Evolutionary conservation across 2,329 filamentous ascomycete genomes (phyloP).

Genomic region (Colletotrichum tropicicola): DNA sequence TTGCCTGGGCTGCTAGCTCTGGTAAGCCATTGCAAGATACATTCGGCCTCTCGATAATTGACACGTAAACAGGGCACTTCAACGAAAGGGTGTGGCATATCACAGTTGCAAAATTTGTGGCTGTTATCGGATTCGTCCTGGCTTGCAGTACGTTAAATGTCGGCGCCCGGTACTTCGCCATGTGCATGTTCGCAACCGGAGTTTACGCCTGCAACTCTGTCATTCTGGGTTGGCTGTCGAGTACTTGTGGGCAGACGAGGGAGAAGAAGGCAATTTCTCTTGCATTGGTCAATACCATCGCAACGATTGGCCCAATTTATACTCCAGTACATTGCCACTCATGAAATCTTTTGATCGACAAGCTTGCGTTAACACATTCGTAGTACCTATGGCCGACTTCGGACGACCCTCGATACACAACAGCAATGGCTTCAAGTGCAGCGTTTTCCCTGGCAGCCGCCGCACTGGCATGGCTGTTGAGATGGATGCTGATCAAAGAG

Average conservation of each 20-base stretch:
- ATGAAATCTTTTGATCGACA: not conserved
- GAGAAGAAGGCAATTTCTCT: slow-evolving; percentile 54
- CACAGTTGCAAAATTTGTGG: slow-evolving; percentile 45
- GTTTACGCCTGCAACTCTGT: slow-evolving; percentile 51
- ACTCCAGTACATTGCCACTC: slow-evolving; percentile 14
- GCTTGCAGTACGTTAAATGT: slow-evolving; percentile 40
- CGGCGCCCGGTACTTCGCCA: slow-evolving; percentile 41
- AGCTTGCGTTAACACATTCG: not conserved
- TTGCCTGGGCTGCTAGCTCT: slow-evolving; percentile 50
- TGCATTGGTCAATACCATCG: slow-evolving; percentile 32
- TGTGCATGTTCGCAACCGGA: slow-evolving; percentile 44
- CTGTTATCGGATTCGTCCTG: slow-evolving; percentile 48
- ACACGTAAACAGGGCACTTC: slow-evolving; percentile 46
- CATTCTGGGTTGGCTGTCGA: slow-evolving; percentile 51
- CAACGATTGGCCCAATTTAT: slow-evolving; percentile 28
- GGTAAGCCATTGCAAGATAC: slow-evolving; percentile 38
- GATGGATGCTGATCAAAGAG: slow-evolving; percentile 30
- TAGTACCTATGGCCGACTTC: slow-evolving; percentile 15
- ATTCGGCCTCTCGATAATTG: not conserved
- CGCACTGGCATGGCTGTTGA: slow-evolving; percentile 30
- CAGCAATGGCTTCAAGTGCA: slow-evolving; percentile 30
- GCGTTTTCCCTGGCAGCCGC: slow-evolving; percentile 35
- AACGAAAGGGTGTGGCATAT: slow-evolving; percentile 51
- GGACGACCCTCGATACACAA: slow-evolving; percentile 25
- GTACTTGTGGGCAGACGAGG: slow-evolving; percentile 49